Base-by-base conservation (phyloP, 495 filamentous ascomycete genomes). In the Elasticomyces elasticus region DNA sequence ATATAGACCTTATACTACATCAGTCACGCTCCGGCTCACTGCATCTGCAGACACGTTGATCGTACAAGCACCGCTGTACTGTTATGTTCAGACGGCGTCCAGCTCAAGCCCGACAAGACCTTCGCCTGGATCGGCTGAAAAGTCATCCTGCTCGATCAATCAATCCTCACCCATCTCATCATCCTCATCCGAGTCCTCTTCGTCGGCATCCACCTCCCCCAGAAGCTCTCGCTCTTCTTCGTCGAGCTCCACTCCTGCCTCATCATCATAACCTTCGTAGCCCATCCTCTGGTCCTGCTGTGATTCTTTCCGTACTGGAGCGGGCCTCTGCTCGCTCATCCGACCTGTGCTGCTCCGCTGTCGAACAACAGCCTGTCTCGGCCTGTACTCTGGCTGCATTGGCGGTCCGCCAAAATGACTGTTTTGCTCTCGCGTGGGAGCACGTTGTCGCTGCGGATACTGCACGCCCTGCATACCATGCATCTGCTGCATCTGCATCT, bases 191-290 rank as follows among this genome's bases (percentile, higher is more conserved):
- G 35, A 42, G 19, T 62, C 60, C 19, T 17, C 56, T 5, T 62
- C 55, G 22, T 56, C 41, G 23, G 26, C 62, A 59, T 61, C 57
- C 25, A 54, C 59, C 20, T 62, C 62, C 0, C 54, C 56, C 0
- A 62, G 50, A 27, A 59, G 13, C 47, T 62, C 59, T n/a, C 62
- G 53, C 26, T 64, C 65, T 49, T 62, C 65, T 22, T 64, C 64
- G 41, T 54, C 52, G 30, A 64, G 52, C 47, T 63, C 64, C 25
- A 61, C 61, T 37, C 31, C 52, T 47, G 52, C 35, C 17, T 64
- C 65, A 19, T 58, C 61, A 28, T 56, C 53, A 33, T 56, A 57
- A 41, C n/a, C 28, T 41, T 54, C 46, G 45, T 55, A 7, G 30
- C n/a, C n/a, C n/a, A 37, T 13, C 22, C 10, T 20, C 50, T 27